phyloP scores from a whole-genome alignment of 108 stramenopile genomes.

The Conticribra weissflogii region DNA sequence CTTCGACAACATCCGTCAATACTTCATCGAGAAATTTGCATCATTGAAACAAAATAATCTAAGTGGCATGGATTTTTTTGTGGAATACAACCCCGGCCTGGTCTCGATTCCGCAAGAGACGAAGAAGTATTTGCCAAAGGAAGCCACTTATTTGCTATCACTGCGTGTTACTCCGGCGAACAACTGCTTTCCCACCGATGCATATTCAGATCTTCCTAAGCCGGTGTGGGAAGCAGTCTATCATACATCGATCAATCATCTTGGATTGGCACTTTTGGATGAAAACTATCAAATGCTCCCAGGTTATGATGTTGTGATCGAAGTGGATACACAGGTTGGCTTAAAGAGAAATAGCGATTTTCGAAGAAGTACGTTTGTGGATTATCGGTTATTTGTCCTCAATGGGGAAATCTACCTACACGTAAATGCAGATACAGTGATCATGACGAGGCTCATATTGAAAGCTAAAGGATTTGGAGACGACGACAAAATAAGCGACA shows the following conservation, averaged over 20 bases:
- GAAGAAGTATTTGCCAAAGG: slow-evolving; percentile 26
- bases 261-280: slow-evolving; percentile 41
- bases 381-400: slow-evolving; percentile 41
- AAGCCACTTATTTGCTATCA: slow-evolving; percentile 39
- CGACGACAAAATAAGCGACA: background rate
- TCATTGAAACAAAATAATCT: slow-evolving; percentile 10
- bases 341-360: slow-evolving; percentile 8
- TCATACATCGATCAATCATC: slow-evolving; percentile 35
- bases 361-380: slow-evolving; percentile 32
- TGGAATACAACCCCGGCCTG: slow-evolving; percentile 52
- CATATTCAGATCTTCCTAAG: slow-evolving; percentile 15
- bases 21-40: slow-evolving; percentile 27
- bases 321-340: slow-evolving; percentile 36
- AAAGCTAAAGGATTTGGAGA: slow-evolving; percentile 20
- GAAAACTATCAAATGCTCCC: slow-evolving; percentile 27
- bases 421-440: slow-evolving; percentile 34
- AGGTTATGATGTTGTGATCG: slow-evolving; percentile 40
- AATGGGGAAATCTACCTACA: slow-evolving; percentile 41
- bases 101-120: slow-evolving; percentile 22
- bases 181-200: slow-evolving; percentile 37
- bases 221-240: slow-evolving; percentile 39
- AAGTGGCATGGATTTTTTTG: slow-evolving; percentile 19
- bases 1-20: slow-evolving; percentile 26
- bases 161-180: slow-evolving; percentile 49
- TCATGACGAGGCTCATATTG: slow-evolving; percentile 24